Percentiles rank a stretch among this genome's conserved stretches.
phyloP scores from a whole-genome alignment of 148 eudicot genomes.

The Rheum nobile region DNA sequence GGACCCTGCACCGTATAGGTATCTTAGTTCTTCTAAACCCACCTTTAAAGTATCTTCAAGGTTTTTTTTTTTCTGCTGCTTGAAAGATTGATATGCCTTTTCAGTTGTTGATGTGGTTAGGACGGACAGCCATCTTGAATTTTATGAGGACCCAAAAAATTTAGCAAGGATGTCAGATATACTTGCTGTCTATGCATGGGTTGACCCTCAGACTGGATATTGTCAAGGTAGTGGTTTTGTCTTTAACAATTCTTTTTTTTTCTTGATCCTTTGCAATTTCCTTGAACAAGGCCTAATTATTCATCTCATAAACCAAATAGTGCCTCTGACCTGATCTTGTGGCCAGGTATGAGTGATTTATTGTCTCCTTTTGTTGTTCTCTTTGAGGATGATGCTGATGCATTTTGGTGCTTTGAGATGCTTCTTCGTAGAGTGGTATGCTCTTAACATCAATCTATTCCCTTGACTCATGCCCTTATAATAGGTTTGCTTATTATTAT shows the following conservation, averaged over 20 bases:
- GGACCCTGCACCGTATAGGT: conserved; percentile 97
- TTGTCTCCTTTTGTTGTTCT: conserved; percentile 92
- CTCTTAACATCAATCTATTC: neutral
- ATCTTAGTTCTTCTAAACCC: conserved; percentile 8
- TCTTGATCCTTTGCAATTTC: neutral
- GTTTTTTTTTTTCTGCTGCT: conserved; percentile 8
- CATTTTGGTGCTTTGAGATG: conserved; percentile 99
- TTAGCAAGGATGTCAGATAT: conserved; percentile 98
- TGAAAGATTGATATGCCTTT: conserved; percentile 14
- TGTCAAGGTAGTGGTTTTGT: conserved; percentile 69
- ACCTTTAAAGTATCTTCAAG: neutral
- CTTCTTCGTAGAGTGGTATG: conserved; percentile 87
- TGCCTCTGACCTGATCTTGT: conserved; percentile 12
- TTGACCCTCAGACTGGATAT: conserved; percentile 95
- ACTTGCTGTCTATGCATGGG: conserved; percentile 99
- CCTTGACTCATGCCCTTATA: neutral
- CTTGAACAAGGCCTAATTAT: too few relatives aligned
- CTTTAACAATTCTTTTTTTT: conserved; percentile 1
- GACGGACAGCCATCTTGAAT: conserved; percentile 90
- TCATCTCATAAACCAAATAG: neutral
- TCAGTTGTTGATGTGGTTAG: conserved; percentile 98
- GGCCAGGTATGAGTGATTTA: conserved; percentile 91
- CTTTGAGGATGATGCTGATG: conserved; percentile 97
- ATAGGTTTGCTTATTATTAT: conserved; percentile 1
- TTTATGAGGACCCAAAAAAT: conserved; percentile 81